Evolutionary conservation across 176 grass and related monocot species (phyloP), one percentile per base, ranked within the genome.

Genomic region (Paspalum vaginatum): DNA sequence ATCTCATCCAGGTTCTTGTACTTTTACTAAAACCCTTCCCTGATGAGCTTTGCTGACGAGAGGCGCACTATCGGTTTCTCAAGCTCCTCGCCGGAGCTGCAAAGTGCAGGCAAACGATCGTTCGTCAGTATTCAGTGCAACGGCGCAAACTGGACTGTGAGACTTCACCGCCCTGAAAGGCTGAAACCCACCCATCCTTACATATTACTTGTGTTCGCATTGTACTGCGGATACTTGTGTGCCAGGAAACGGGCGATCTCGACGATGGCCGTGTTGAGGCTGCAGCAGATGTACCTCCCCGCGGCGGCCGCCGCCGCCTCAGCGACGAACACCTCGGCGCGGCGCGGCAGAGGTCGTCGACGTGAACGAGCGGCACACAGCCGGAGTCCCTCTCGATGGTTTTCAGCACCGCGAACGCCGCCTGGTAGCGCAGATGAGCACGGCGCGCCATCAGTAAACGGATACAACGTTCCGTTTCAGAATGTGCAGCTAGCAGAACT

Each of bases 301-400:
- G 70, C 42, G n/a, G 70, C 42, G n/a, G 88, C 62, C 2, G 78
- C 39, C 7, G 52, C 84, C 7, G 53, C 55, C 82, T 93, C 94
- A 5, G 86, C 91, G 4, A 97, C 64, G 64, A 97, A 91, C 4
- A 93, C 39, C 77, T 93, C 83, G 20, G 94, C 94, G 60, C 83
- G 20, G 94, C 94, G 60, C 86, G 81, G 86, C 91, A 91, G 24
- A 93, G 48, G 62, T 97, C 94, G 47, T 89, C 81, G 11, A 91
- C 25, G 59, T 91, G 79, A 5, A 73, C 52, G 8, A 93, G 10
- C 5, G 60, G 6, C 20, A 75, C 37, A 2, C 40, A 15, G 1
- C 77, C 77, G 42, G 62, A 27, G 15, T 2, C 26, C 51, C 8
- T 43, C 83, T 78, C 18, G 4, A 48, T 13, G 26, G 10, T 42